Percentiles rank a stretch among this genome's conserved stretches.
phyloP scores from a whole-genome alignment of 257 asterid genomes.

The Gardenia jasminoides region DNA sequence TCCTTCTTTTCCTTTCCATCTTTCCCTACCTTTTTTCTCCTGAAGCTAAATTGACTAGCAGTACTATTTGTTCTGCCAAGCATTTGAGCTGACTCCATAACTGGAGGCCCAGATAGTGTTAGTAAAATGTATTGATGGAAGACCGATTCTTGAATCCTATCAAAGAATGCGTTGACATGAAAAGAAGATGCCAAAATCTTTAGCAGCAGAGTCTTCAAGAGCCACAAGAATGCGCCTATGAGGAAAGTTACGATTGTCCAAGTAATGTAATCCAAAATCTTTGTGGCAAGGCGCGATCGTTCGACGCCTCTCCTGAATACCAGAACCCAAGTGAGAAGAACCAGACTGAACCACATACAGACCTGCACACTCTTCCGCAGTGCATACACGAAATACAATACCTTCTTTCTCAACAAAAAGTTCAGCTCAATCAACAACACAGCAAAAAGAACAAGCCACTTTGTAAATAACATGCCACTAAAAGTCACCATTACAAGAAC shows the following conservation, averaged over 20 bases:
- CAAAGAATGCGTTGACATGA: conserved; percentile 77
- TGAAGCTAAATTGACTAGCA: conserved; percentile 50
- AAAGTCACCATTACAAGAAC: conserved; percentile 69
- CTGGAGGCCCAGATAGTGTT: conserved; percentile 67
- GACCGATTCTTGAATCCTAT: conserved; percentile 72
- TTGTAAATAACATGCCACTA: conserved; percentile 66
- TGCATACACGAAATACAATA: conserved; percentile 71
- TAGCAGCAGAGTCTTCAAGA: conserved; percentile 63
- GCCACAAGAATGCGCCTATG: conserved; percentile 74
- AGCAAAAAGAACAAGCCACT: conserved; percentile 57
- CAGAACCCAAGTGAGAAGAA: conserved; percentile 67
- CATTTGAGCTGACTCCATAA: conserved; percentile 59
- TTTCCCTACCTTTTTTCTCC: conserved; percentile 45
- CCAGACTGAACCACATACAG: conserved; percentile 59
- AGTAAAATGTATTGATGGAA: conserved; percentile 68
- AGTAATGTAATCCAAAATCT: conserved; percentile 52
- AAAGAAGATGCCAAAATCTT: conserved; percentile 81
- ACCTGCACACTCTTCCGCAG: conserved; percentile 70
- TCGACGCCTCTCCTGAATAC: conserved; percentile 45
- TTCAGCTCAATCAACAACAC: conserved; percentile 76
- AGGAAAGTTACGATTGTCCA: conserved; percentile 68
- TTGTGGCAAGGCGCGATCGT: conserved; percentile 29
- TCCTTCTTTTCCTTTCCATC: conserved; percentile 59
- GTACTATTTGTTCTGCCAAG: conserved; percentile 53
- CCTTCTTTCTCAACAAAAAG: conserved; percentile 67